phyloP scores from a whole-genome alignment of 192 early-diverging fungal species.

The Coemansia aciculifera region DNA sequence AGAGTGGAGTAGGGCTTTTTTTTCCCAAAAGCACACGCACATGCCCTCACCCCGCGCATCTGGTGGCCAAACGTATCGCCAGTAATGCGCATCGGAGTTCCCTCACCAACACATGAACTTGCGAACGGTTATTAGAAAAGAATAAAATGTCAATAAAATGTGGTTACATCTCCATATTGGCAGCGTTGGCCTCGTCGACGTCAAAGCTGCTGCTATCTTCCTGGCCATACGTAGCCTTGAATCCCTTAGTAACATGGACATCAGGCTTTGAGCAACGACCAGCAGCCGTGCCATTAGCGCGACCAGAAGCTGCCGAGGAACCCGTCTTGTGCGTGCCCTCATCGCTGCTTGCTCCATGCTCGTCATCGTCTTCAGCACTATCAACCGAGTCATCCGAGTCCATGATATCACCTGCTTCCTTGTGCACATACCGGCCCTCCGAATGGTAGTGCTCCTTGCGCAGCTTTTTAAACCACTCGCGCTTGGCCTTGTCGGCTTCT shows the following conservation, averaged over 20 bases:
- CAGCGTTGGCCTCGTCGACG: conserved; percentile 27
- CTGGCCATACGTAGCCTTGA: conserved; percentile 11
- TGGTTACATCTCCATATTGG: conserved; percentile 29
- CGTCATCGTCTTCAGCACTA: conserved; percentile 42
- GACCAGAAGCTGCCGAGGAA: background rate
- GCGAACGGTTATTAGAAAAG: background rate
- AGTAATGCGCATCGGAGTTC: no score
- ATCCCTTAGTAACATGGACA: conserved; percentile 16
- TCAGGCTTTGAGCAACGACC: background rate
- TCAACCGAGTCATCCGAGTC: conserved; percentile 60
- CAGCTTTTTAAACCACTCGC: conserved; percentile 72
- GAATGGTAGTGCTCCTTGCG: conserved; percentile 84
- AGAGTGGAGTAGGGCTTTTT: background rate
- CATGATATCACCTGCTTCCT: conserved; percentile 50
- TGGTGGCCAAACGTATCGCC: no score
- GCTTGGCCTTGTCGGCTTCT: conserved; percentile 57
- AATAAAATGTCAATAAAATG: conserved; percentile 2
- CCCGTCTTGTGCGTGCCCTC: background rate
- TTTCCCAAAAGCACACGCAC: background rate
- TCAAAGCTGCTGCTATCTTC: conserved; percentile 2
- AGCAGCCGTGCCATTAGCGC: background rate
- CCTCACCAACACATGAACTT: no score
- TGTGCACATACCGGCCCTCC: conserved; percentile 53
- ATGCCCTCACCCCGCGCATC: background rate
- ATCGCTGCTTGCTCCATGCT: conserved; percentile 17